Evolutionary conservation across 768 basidiomycete species (phyloP), one percentile per base, ranked within the genome.

Genomic region (Cytidiella melzeri): DNA sequence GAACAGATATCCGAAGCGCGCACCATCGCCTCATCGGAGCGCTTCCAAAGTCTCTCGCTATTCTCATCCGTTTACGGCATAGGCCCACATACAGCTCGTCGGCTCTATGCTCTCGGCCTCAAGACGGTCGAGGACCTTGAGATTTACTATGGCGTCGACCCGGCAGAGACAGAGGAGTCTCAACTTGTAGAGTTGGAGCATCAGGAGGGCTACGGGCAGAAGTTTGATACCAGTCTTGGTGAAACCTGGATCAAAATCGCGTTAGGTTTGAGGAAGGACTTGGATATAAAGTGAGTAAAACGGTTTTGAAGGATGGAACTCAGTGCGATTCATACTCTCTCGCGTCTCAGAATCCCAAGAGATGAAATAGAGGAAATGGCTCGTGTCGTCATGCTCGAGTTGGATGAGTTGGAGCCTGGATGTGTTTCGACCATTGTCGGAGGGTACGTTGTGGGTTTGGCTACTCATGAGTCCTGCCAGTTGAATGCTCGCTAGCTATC

Each of bases 311-410:
- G n/a, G n/a, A n/a, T n/a, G n/a, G n/a, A n/a, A n/a, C 20, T 2
- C 34, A 11, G 10, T 10, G 34, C 10, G 34, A 36, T 36, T 4
- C 5, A 18, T 23, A n/a, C 40, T 12, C 24, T 37, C 1, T 7
- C 37, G n/a, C n/a, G 5, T 21, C 25, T 24, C 49, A 84, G 80
- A 60, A 92, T 95, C 28, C 72, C 87, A 0, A 71, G 90, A 5
- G 69, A 65, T 0, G 91, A 96, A 62, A 87, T 89, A 0, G 83
- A 90, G 50, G 79, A 84, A 56, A 92, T 95, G 50, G 76, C 80
- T n/a, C 59, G 58, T 1, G 68, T 79, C 9, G 77, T 95, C 4
- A 79, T 81, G 76, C 62, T 64, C n/a, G 82, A 92, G 57, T 64
- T 95, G 24, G 72, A 75, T 11, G 60, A 63, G 10, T 61, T 95